Evolutionary conservation across 306 rosid genomes (phyloP).

Genomic region (Dicorynia guianensis): DNA sequence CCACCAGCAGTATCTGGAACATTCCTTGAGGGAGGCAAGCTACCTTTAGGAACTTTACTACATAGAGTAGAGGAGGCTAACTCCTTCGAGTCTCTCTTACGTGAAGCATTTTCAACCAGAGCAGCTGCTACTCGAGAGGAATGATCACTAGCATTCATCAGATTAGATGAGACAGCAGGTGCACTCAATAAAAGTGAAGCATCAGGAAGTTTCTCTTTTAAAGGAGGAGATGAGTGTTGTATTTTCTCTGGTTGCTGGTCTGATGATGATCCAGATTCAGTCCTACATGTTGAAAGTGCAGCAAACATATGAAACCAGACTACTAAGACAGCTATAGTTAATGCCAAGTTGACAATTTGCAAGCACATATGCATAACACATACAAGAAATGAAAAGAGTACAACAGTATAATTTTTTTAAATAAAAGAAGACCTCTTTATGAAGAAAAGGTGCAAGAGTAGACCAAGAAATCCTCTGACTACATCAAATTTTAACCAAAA

Average conservation of each 20-base stretch:
- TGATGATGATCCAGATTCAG: conserved; percentile 48
- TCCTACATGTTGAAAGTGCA: conserved; percentile 45
- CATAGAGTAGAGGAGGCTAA: conserved; percentile 55
- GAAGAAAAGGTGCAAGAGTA: conserved; percentile 6
- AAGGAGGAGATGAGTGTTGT: conserved; percentile 43
- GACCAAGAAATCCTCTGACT: not conserved
- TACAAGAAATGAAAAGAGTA: conserved; percentile 3
- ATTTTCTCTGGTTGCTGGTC: conserved; percentile 46
- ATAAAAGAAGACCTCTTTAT: not conserved
- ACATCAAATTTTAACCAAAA: not conserved
- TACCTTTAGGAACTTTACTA: conserved; percentile 74
- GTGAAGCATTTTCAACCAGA: conserved; percentile 71
- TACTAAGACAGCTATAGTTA: conserved; percentile 22
- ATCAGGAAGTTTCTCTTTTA: conserved; percentile 79
- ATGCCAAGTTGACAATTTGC: conserved; percentile 16
- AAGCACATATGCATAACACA: conserved; percentile 21
- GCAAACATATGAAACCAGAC: conserved; percentile 10
- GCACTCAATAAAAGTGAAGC: conserved; percentile 85
- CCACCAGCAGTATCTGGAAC: conserved; percentile 76
- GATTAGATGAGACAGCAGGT: conserved; percentile 54
- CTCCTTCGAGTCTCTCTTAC: conserved; percentile 77
- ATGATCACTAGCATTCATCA: conserved; percentile 61
- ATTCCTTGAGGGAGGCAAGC: conserved; percentile 68
- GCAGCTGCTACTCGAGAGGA: conserved; percentile 82
- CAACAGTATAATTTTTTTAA: conserved; percentile 11